Base-by-base conservation (phyloP, 768 basidiomycete genomes). In the Leucosporidium scottii region DNA sequence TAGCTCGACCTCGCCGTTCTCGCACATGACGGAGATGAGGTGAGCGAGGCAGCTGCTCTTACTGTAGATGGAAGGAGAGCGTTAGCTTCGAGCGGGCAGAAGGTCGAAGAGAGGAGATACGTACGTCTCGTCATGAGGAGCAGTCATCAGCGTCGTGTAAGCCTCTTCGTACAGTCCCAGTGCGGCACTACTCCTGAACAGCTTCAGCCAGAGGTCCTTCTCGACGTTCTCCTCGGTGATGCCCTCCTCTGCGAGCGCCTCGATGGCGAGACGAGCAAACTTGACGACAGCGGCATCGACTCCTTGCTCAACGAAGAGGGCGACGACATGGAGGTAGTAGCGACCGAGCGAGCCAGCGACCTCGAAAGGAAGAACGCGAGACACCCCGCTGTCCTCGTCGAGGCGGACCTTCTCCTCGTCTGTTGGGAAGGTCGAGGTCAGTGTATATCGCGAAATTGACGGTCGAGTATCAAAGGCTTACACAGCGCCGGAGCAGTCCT, bases 21-120 rank as follows among this genome's bases (percentile, higher is more conserved):
- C 92, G 76, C 94, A 97, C 90, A 97, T 94, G 72, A 85, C 85
- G 74, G 91, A 87, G 66, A 92, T 86, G 59, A 99, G 82, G 68
- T 89, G 87, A 59, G 86, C 85, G 30, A 90, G 84, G 74, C 85
- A 88, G 70, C 93, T 91, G 59, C 85, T 85, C 80, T 87, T 89
- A 75, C 93, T 96, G 77, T 48, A 55, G 54, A 56, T 47, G 49
- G 13, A 58, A 64, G 36, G 64, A 5, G 25, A 12, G n/a, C 39
- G 7, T 17, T 59, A 21, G 28, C 63, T 47, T 50, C 44, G 44
- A 60, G 8, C 7, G 28, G 28, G 31, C 10, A 36, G 27, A 28
- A 5, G 34, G 34, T 36, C 56, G n/a, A 53, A 66, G 28, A 27
- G 31, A 25, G 56, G 54, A 25, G 10, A 0, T 36, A 84, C 93